phyloP scores from a whole-genome alignment of 805 yeast species.

The Candida saitoana region DNA sequence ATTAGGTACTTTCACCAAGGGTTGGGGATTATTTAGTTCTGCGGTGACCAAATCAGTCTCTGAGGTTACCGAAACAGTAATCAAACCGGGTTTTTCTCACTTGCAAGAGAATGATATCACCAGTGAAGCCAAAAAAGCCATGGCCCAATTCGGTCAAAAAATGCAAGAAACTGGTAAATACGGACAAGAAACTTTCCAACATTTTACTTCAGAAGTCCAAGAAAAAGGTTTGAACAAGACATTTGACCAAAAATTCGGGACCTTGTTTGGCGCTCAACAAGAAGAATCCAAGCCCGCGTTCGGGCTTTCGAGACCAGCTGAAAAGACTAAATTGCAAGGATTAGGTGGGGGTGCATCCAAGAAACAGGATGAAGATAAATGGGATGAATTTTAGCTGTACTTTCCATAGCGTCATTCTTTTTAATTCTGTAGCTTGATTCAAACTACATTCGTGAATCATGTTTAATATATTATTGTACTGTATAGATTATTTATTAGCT shows the following conservation, averaged over 20 bases:
- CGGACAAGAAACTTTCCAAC: conserved; percentile 64
- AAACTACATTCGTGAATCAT: not conserved
- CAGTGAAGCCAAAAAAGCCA: conserved; percentile 82
- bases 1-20: conserved; percentile 81
- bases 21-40: conserved; percentile 92
- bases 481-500: not conserved
- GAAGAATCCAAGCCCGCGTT: conserved; percentile 53
- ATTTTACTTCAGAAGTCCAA: conserved; percentile 47
- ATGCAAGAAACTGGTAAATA: conserved; percentile 83
- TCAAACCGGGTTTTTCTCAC: conserved; percentile 85
- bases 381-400: conserved; percentile 57
- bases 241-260: conserved; percentile 46
- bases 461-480: not conserved
- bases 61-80: conserved; percentile 83
- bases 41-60: conserved; percentile 77
- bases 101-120: conserved; percentile 74
- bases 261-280: conserved; percentile 48
- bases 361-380: conserved; percentile 52
- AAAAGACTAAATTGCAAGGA: conserved; percentile 56
- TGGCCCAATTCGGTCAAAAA: conserved; percentile 92
- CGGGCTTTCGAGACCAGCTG: conserved; percentile 57
- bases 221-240: conserved; percentile 37
- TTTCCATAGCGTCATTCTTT: not conserved
- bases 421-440: not conserved
- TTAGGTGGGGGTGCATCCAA: conserved; percentile 29